These are phyloP conservation scores for Cytospora piceicola DNA, from an alignment of 2,329 filamentous ascomycete genomes.

Conservation along the genomic window DNA sequence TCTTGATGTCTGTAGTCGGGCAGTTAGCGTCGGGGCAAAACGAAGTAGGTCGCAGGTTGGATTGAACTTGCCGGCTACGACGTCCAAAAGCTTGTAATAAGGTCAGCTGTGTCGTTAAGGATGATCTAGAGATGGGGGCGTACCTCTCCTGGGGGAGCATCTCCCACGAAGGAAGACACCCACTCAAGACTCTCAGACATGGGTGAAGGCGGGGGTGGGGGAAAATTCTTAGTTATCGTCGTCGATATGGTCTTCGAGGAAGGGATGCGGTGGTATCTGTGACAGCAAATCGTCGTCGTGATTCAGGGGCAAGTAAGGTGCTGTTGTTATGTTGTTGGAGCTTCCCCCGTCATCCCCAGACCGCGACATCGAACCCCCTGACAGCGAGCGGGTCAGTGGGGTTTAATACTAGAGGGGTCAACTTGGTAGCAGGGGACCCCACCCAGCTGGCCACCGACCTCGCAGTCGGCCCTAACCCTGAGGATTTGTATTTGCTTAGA, in stretches of 20 bases:
- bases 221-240: background rate
- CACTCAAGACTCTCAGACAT: slow-evolving; percentile 56
- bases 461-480: background rate
- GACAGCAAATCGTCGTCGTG: background rate
- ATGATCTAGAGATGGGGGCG: slow-evolving; percentile 36
- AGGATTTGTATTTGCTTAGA: background rate
- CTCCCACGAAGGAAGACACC: slow-evolving; percentile 86
- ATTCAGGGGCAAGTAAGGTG: slow-evolving; percentile 12
- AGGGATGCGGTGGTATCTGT: background rate
- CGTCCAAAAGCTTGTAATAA: slow-evolving; percentile 73
- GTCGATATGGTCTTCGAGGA: background rate
- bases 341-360: slow-evolving; percentile 20
- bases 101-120: slow-evolving; percentile 31
- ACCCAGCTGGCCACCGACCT: background rate
- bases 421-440: background rate
- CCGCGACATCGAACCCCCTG: slow-evolving; percentile 20
- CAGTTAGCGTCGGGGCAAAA: slow-evolving; percentile 5
- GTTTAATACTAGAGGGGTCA: background rate
- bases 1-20: slow-evolving; percentile 76
- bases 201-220: background rate
- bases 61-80: slow-evolving; percentile 72
- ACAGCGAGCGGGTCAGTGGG: slow-evolving; percentile 25
- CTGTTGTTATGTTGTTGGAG: slow-evolving; percentile 18
- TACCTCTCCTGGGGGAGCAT: slow-evolving; percentile 96
- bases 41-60: background rate